phyloP scores from a whole-genome alignment of 768 basidiomycete species.

The Collybia sordida region DNA sequence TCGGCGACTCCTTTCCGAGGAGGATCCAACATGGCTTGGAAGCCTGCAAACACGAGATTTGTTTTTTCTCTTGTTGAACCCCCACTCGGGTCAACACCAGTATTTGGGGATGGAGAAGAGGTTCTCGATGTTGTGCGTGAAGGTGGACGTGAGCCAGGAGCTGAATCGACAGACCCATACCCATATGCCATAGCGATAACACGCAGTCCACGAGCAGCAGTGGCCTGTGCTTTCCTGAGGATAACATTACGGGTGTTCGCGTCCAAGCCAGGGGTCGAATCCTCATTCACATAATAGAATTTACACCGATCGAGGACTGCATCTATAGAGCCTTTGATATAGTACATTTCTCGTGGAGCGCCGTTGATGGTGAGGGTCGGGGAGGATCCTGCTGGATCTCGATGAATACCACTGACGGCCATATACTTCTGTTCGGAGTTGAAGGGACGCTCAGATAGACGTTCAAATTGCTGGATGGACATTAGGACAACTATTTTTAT shows the following conservation, averaged over 20 bases:
- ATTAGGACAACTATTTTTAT: constrained; percentile 1
- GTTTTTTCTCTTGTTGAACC: constrained; percentile 28
- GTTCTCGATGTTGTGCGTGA: constrained; percentile 26
- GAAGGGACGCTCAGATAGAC: constrained; percentile 83
- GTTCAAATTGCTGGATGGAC: constrained; percentile 55
- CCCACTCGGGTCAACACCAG: neutral
- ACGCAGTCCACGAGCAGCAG: constrained; percentile 76
- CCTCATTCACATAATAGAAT: constrained; percentile 87
- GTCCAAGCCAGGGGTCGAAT: constrained; percentile 83
- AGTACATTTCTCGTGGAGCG: constrained; percentile 69
- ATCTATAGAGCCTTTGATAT: constrained; percentile 92
- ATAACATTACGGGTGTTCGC: constrained; percentile 66
- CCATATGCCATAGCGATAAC: constrained; percentile 94
- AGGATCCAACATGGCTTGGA: constrained; percentile 94
- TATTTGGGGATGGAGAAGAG: constrained; percentile 20
- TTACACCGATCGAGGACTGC: constrained; percentile 82
- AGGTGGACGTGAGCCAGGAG: constrained; percentile 23
- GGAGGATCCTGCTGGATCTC: constrained; percentile 25
- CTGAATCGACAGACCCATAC: constrained; percentile 53
- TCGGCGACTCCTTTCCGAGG: constrained; percentile 93
- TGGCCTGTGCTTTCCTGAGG: constrained; percentile 63
- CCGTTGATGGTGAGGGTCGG: constrained; percentile 29
- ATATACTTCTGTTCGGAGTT: constrained; percentile 93
- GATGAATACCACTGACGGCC: constrained; percentile 80
- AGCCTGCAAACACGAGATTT: constrained; percentile 87